Conservation (phyloP, 768 basidiomycete genomes). For the Boletales sp. region DNA sequence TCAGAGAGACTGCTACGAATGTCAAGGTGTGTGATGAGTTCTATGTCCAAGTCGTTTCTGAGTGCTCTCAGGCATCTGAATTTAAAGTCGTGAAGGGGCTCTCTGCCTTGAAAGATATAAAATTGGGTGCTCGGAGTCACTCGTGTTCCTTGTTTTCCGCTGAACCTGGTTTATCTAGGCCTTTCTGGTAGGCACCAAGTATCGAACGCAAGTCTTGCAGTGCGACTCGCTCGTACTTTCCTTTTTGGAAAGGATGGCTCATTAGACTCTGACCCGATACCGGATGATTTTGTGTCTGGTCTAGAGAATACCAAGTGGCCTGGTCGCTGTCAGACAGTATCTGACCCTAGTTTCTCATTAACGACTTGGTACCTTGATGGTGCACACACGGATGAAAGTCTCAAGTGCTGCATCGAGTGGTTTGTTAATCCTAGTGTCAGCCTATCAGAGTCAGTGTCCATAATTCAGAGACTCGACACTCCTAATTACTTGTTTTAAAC, state of each 20-base stretch:
- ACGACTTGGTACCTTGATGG: slow-evolving; percentile 92
- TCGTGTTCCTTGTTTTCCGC: neutral
- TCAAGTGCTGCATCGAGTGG: slow-evolving; percentile 87
- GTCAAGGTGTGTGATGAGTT: slow-evolving; percentile 46
- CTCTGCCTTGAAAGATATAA: slow-evolving; percentile 48
- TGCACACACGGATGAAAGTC: slow-evolving; percentile 90
- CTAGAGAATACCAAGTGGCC: slow-evolving; percentile 81
- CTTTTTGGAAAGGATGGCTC: slow-evolving; percentile 35
- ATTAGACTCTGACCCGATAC: slow-evolving; percentile 32
- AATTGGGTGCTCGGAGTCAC: slow-evolving; percentile 49
- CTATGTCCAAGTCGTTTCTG: neutral
- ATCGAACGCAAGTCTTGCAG: slow-evolving; percentile 84
- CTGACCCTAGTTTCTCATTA: slow-evolving; percentile 48
- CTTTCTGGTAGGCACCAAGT: slow-evolving; percentile 83
- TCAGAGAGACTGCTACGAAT: slow-evolving; percentile 64
- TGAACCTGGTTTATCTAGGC: slow-evolving; percentile 43
- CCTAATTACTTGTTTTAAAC: slow-evolving; percentile 2
- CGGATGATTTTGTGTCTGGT: slow-evolving; percentile 54
- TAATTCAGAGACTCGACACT: neutral
- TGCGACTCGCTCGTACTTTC: slow-evolving; percentile 68
- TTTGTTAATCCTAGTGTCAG: slow-evolving; percentile 63
- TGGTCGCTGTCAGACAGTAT: slow-evolving; percentile 86
- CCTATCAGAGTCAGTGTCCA: slow-evolving; percentile 31
- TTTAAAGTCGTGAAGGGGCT: slow-evolving; percentile 60
- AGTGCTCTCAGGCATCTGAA: slow-evolving; percentile 50